Percentiles rank a stretch among this genome's conserved stretches.
Conservation (phyloP, 2,329 filamentous ascomycete genomes). For the Plectosphaerella sp. region DNA sequence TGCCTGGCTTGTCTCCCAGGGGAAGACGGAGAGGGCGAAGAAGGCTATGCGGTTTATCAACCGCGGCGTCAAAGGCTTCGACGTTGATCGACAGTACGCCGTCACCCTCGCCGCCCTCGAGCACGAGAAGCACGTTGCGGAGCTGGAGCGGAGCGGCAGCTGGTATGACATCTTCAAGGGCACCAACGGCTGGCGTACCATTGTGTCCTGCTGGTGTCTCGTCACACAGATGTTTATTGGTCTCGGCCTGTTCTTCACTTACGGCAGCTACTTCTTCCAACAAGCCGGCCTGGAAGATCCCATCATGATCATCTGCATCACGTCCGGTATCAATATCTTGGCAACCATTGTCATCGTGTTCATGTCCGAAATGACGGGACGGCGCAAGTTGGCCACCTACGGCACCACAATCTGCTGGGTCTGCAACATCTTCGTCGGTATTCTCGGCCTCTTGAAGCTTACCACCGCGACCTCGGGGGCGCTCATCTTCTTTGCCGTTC, state of each 20-base stretch:
- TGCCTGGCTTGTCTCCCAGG: slow-evolving; percentile 27
- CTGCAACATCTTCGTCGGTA: slow-evolving; percentile 11
- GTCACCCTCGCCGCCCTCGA: slow-evolving; percentile 13
- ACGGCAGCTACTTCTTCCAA: slow-evolving; percentile 25
- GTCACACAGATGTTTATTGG: slow-evolving; percentile 7
- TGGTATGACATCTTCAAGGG: slow-evolving; percentile 22
- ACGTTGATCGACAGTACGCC: slow-evolving; percentile 22
- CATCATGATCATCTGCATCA: slow-evolving; percentile 14
- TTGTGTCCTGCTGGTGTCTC: slow-evolving; percentile 19
- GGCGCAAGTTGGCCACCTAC: slow-evolving; percentile 11
- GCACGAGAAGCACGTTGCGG: slow-evolving; percentile 16
- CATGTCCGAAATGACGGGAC: slow-evolving; percentile 8
- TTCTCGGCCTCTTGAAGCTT: slow-evolving; percentile 11
- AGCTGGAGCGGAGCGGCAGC: slow-evolving; percentile 10
- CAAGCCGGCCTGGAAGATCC: slow-evolving; percentile 21
- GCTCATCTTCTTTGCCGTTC: slow-evolving; percentile 15
- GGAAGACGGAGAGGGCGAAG: slow-evolving; percentile 13
- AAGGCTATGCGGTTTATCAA: slow-evolving; percentile 14
- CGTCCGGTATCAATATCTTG: slow-evolving; percentile 13
- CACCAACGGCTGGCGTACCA: slow-evolving; percentile 19
- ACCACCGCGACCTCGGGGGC: slow-evolving; percentile 7
- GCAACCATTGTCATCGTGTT: slow-evolving; percentile 6
- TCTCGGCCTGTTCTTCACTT: background rate
- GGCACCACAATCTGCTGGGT: slow-evolving; percentile 11
- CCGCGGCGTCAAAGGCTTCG: slow-evolving; percentile 17